Evolutionary conservation across 2,329 filamentous ascomycete species (phyloP), one percentile per base, ranked within the genome.

Genomic region (Microascus cirrosus): DNA sequence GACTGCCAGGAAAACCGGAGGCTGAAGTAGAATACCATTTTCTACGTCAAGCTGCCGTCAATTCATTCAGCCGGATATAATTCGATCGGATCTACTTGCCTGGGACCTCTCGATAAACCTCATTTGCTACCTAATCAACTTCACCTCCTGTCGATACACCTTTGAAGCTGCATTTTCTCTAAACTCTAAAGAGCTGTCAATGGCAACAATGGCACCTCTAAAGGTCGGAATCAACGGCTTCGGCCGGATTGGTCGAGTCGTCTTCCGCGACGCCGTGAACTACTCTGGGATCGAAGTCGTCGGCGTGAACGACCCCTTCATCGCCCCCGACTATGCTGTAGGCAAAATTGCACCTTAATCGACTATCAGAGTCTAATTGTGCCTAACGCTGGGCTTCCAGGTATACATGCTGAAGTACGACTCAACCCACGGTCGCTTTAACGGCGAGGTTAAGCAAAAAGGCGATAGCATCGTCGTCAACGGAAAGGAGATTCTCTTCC

Each of bases 351-450:
- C 28, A 8, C 28, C n/a, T n/a, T n/a, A 42, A 7, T 18, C n/a
- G 15, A n/a, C 15, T 7, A 18, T 18, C 15, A n/a, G 7, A 45
- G 15, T n/a, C n/a, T 3, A 15, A 45, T 18, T n/a, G 13, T n/a
- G n/a, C 6, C 39, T 15, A 18, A 45, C 39, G 13, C 3, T 2
- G 2, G 13, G 7, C 13, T 28, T 32, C 36, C 39, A 96, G 91
- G 90, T 89, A 73, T 97, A 97, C 86, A 97, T 97, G 94, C 88
- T 99, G 80, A 95, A 95, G 84, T 97, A 97, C 77, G 94, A 99
- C 83, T 91, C 89, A 69, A 91, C 89, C 76, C 94, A 99, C 85
- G 94, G 94, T 68, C 74, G 84, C 74, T 99, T 97, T 89, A 95
- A 96, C 83, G 93, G 93, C 68, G 86, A 87, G 61, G 84, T 97